phyloP scores from a whole-genome alignment of 2,329 filamentous ascomycete genomes.

The Sarocladium strictum region DNA sequence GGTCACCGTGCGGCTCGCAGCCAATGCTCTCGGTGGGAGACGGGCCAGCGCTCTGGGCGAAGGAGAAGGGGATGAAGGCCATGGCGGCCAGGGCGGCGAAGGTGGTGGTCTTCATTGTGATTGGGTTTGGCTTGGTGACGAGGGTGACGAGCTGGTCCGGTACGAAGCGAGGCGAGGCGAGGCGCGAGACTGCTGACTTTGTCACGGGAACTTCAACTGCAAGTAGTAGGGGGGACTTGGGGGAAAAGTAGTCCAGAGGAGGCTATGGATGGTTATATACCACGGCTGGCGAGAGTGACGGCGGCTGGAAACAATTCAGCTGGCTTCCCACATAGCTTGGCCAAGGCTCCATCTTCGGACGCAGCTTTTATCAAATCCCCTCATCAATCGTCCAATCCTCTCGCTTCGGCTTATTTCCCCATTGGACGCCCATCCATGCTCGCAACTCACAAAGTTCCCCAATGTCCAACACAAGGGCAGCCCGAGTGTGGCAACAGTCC shows the following conservation, averaged over 20 bases:
- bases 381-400: too few species aligned
- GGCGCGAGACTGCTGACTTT: neutral
- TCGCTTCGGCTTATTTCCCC: too few species aligned
- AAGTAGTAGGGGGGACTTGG: too few species aligned
- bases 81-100: conserved; percentile 2
- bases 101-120: conserved; percentile 3
- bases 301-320: too few species aligned
- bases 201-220: too few species aligned
- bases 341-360: neutral
- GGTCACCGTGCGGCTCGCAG: conserved; percentile 33
- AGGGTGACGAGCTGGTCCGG: neutral
- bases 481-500: neutral
- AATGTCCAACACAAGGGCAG: neutral
- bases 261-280: neutral
- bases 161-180: neutral
- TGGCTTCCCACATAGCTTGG: neutral
- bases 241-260: neutral
- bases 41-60: conserved; percentile 17
- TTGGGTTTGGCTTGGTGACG: neutral
- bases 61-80: conserved; percentile 1
- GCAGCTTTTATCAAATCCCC: too few species aligned
- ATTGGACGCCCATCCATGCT: neutral
- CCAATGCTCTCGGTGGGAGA: conserved; percentile 29
- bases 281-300: too few species aligned
- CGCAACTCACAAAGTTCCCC: neutral